Evolutionary conservation across 495 filamentous ascomycete genomes (phyloP).

Genomic region (Penicillium malachiteum): DNA sequence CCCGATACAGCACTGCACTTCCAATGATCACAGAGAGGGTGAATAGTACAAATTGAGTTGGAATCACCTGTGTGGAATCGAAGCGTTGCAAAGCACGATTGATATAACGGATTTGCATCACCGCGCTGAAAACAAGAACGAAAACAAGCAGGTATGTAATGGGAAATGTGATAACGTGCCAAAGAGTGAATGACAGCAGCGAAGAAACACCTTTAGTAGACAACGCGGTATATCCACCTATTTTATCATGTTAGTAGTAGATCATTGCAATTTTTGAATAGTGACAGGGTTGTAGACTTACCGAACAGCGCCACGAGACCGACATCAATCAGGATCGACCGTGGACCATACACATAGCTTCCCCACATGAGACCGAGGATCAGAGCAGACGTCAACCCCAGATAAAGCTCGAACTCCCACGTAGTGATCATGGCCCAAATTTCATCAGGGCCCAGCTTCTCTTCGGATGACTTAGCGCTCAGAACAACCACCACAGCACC

Average conservation of each 20-base stretch:
- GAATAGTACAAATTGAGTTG: constrained; percentile 94
- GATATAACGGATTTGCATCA: constrained; percentile 94
- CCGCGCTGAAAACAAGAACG: constrained; percentile 75
- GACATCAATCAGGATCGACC: constrained; percentile 88
- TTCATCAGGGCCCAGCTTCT: constrained; percentile 84
- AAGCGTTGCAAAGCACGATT: constrained; percentile 94
- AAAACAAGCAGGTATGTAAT: constrained; percentile 82
- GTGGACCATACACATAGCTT: constrained; percentile 77
- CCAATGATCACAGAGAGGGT: constrained; percentile 94
- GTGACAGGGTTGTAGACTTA: constrained; percentile 39
- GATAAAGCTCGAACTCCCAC: constrained; percentile 88
- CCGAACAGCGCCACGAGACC: constrained; percentile 91
- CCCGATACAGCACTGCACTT: constrained; percentile 86
- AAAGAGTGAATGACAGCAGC: constrained; percentile 83
- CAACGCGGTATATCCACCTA: constrained; percentile 90
- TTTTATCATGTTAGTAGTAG: constrained; percentile 25
- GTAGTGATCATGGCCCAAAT: constrained; percentile 87
- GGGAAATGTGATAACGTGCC: constrained; percentile 83
- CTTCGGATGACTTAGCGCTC: constrained; percentile 86
- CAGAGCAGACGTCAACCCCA: constrained; percentile 68
- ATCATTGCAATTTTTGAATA: background rate
- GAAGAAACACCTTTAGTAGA: constrained; percentile 97
- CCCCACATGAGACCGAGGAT: constrained; percentile 76
- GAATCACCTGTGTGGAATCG: constrained; percentile 95
- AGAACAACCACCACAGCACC: constrained; percentile 93